phyloP scores from a whole-genome alignment of 257 asterid genomes.

The Solanum ahanhuiri region DNA sequence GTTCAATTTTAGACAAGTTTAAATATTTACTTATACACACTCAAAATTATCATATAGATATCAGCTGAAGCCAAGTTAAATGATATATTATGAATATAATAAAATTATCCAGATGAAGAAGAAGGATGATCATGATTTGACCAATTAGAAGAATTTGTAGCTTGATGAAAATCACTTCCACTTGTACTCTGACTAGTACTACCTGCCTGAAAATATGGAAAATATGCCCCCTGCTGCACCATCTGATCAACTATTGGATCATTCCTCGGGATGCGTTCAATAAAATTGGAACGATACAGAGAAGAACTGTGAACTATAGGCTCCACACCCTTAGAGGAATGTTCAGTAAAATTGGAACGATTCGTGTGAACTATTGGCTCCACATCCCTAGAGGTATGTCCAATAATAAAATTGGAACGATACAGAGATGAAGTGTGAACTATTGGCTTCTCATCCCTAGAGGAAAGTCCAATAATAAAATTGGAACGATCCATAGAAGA shows the following conservation, averaged over 20 bases:
- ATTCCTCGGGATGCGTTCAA: background rate
- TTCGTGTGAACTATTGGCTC: background rate
- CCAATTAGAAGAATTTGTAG: background rate
- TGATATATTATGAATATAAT: too few relatives aligned
- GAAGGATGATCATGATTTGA: conserved; percentile 7
- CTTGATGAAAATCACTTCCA: background rate
- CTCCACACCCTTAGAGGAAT: background rate
- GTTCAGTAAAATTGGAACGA: background rate
- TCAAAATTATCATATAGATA: too few relatives aligned
- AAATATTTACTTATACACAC: too few relatives aligned
- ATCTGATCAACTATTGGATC: background rate
- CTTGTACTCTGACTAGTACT: background rate
- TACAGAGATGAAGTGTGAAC: background rate
- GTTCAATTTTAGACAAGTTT: too few relatives aligned
- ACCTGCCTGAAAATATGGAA: background rate
- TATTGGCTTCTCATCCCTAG: background rate
- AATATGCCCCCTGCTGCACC: background rate
- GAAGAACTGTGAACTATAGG: background rate
- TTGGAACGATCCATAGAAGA: background rate
- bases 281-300: background rate
- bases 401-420: background rate
- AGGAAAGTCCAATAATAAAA: background rate
- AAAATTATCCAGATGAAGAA: conserved; percentile 13
- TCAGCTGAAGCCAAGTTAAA: too few relatives aligned
- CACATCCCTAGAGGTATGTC: background rate